phyloP scores from a whole-genome alignment of 2,329 filamentous ascomycete genomes.

The Aspergillus proliferans region DNA sequence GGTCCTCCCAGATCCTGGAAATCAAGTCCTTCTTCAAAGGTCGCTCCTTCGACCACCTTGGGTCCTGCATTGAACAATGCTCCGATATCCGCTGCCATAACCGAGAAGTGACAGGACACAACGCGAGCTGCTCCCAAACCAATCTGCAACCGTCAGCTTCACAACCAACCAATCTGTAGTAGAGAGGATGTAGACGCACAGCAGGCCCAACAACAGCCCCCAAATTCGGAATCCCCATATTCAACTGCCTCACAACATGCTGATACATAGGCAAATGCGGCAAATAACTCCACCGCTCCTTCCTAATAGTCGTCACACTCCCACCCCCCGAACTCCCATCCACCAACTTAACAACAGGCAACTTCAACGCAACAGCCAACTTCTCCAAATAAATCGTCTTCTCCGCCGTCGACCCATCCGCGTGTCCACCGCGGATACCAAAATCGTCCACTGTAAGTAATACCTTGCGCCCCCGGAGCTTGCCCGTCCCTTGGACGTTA shows the following conservation, averaged over 20 bases:
- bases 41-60: conserved; percentile 56
- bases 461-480: conserved; percentile 48
- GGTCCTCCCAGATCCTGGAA: conserved; percentile 57
- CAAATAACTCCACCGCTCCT: conserved; percentile 53
- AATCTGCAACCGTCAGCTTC: conserved; percentile 32
- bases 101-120: conserved; percentile 57
- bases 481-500: conserved; percentile 56
- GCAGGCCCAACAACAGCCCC: conserved; percentile 59
- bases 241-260: conserved; percentile 52
- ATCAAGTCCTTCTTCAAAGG: conserved; percentile 57
- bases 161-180: neutral
- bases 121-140: conserved; percentile 58
- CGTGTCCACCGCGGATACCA: conserved; percentile 57
- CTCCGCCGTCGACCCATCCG: conserved; percentile 53
- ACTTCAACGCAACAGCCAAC: conserved; percentile 49
- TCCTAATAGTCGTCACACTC: conserved; percentile 54
- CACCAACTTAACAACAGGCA: conserved; percentile 59
- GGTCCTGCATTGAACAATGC: conserved; percentile 60
- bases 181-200: conserved; percentile 16
- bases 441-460: conserved; percentile 61
- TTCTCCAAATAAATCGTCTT: conserved; percentile 60
- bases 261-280: conserved; percentile 52
- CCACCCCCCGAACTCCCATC: conserved; percentile 60
- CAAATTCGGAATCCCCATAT: conserved; percentile 58
- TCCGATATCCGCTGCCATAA: conserved; percentile 60